Percentiles rank a stretch among this genome's conserved stretches.
phyloP scores from a whole-genome alignment of 805 yeast genomes.

The Nakazawaea laoshanensis region DNA sequence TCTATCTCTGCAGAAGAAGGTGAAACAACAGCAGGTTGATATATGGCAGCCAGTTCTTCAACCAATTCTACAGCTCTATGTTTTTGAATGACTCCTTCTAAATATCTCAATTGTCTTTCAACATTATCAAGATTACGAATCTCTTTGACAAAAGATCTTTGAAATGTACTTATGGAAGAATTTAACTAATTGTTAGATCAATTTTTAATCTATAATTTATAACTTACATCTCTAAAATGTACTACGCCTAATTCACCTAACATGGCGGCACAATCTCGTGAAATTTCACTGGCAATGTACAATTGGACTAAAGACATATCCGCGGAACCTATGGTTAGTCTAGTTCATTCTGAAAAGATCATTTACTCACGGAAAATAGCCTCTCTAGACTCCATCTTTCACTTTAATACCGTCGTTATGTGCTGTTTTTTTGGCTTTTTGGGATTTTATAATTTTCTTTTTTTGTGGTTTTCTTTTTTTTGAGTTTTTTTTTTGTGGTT shows the following conservation, averaged over 20 bases:
- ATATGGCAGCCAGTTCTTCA: slow-evolving; percentile 4
- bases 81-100: slow-evolving; percentile 6
- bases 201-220: slow-evolving; percentile 54
- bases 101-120: slow-evolving; percentile 71
- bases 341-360: slow-evolving; percentile 5
- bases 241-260: slow-evolving; percentile 69
- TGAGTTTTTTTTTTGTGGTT: too few species aligned
- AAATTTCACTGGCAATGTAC: slow-evolving; percentile 75
- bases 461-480: neutral
- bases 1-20: slow-evolving; percentile 59
- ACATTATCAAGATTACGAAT: slow-evolving; percentile 75
- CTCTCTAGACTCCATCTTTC: slow-evolving; percentile 5
- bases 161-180: slow-evolving; percentile 56
- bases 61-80: slow-evolving; percentile 8
- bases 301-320: slow-evolving; percentile 91
- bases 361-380: slow-evolving; percentile 15
- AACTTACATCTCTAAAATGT: slow-evolving; percentile 77
- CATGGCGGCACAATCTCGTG: slow-evolving; percentile 65
- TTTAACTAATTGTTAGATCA: slow-evolving; percentile 48
- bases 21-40: slow-evolving; percentile 6
- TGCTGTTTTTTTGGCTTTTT: neutral
- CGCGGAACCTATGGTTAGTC: slow-evolving; percentile 88
- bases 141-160: slow-evolving; percentile 85
- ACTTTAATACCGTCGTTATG: neutral
- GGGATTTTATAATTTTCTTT: too few species aligned